phyloP scores from a whole-genome alignment of 805 yeast genomes.

The Komagataella pastoris region DNA sequence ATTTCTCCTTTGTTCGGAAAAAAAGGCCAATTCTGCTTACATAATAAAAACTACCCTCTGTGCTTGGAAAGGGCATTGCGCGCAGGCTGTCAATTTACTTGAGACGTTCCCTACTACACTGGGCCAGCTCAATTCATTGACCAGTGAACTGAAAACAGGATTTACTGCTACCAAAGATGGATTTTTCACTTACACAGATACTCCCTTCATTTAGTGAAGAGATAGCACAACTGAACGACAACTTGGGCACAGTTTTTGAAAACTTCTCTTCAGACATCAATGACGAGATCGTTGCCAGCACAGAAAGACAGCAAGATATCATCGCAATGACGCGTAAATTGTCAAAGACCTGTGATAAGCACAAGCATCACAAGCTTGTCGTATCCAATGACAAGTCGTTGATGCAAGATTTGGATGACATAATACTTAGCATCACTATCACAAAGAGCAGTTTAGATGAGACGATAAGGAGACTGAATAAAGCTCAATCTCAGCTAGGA shows the following conservation, averaged over 20 bases:
- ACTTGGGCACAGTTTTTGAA: conserved; percentile 1
- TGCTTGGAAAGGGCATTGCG: too few relatives aligned
- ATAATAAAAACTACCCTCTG: too few relatives aligned
- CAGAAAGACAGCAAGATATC: conserved; percentile 2
- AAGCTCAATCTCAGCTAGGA: background rate
- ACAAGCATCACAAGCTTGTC: background rate
- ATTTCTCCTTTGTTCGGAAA: too few relatives aligned
- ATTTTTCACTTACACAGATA: background rate
- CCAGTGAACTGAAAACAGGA: background rate
- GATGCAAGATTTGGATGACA: background rate
- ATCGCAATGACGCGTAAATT: background rate
- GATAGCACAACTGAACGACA: background rate
- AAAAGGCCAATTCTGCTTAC: too few relatives aligned
- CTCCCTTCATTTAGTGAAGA: background rate
- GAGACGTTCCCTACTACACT: background rate
- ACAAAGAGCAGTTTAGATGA: background rate
- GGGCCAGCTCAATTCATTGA: background rate
- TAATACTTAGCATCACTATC: background rate
- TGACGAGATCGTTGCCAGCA: conserved; percentile 6
- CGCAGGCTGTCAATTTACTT: too few relatives aligned
- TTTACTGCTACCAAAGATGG: background rate
- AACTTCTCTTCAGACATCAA: conserved; percentile 8
- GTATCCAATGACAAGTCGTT: background rate
- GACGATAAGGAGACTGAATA: background rate
- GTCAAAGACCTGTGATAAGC: background rate